phyloP scores from a whole-genome alignment of 148 eudicot species.

The Heliosperma pusillum region DNA sequence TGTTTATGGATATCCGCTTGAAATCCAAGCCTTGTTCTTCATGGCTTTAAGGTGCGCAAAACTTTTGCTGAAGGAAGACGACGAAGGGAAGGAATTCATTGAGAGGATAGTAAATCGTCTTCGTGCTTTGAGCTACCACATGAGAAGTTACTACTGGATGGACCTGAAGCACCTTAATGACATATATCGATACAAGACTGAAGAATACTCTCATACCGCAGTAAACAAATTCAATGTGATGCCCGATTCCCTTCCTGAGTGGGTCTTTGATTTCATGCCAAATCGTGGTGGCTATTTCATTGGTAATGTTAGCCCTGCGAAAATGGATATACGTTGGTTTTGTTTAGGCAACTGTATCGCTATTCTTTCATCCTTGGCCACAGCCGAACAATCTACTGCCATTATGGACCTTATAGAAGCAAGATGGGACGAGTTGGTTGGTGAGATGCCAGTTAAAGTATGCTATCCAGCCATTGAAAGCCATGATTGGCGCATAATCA shows the following conservation, averaged over 20 bases:
- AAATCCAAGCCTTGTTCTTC: conserved; percentile 94
- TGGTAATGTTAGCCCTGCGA: conserved; percentile 85
- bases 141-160: conserved; percentile 84
- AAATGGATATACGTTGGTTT: conserved; percentile 93
- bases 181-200: conserved; percentile 80
- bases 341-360: conserved; percentile 90
- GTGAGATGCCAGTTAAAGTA: conserved; percentile 87
- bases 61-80: conserved; percentile 67
- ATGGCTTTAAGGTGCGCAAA: conserved; percentile 89
- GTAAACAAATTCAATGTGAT: conserved; percentile 82
- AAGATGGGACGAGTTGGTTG: conserved; percentile 87
- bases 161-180: conserved; percentile 82
- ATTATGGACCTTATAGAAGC: conserved; percentile 95
- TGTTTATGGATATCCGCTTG: conserved; percentile 93
- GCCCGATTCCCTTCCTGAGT: conserved; percentile 95
- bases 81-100: conserved; percentile 63
- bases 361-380: conserved; percentile 79
- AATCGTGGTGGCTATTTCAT: conserved; percentile 73
- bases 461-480: conserved; percentile 93
- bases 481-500: conserved; percentile 86
- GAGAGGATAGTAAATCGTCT: conserved; percentile 79
- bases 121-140: conserved; percentile 79
- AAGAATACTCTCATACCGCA: conserved; percentile 87
- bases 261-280: conserved; percentile 97
- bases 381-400: conserved; percentile 69